Evolutionary conservation across 192 early-diverging fungal genomes (phyloP), one percentile per base, ranked within the genome.

Genomic region (Backusella circina): DNA sequence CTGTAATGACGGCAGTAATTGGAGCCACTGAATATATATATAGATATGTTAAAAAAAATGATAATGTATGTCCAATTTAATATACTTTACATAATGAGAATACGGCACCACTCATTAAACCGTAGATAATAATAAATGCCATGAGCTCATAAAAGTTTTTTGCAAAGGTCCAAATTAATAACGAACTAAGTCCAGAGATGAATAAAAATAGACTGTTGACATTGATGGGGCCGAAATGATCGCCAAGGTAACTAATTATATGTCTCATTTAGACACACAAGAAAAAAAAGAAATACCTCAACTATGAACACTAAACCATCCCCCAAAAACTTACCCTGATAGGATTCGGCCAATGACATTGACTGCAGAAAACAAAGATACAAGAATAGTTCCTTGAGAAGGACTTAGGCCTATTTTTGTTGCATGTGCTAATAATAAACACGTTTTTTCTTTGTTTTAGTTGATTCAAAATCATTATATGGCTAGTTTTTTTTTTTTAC

Each of bases 101-200:
- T 37, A 76, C 79, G 6, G 77, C 39, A 31, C 76, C 76, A 73
- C 80, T 75, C 38, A 75, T 67, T 2, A 82, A 44, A 23, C 80
- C 80, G 73, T 67, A 82, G 2, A 82, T 35, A 10, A 75, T 74
- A 57, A 70, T 51, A 65, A 71, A 82, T 9, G 71, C 80, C 64
- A 82, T 67, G 32, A 82, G 74, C 10, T 66, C 31, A 3, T 70
- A 38, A 72, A 72, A 78, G 16, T 36, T 75, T 8, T 35, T 71
- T 2, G 80, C 80, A 69, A 78, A 82, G 3, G 51, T 47, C 80
- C 80, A 82, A 38, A 82, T 75, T 38, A 78, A 67, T 15, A 75
- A 39, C 30, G 61, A 64, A 51, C 71, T 68, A 18, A 72, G 21
- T 3, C 77, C 80, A 64, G 73, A 65, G 21, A 82, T 67, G 8